Evolutionary conservation across 225 moss, liverwort and hornwort species (phyloP), one percentile per base, ranked within the genome.

Genomic region (Physcomitrellopsis africana): DNA sequence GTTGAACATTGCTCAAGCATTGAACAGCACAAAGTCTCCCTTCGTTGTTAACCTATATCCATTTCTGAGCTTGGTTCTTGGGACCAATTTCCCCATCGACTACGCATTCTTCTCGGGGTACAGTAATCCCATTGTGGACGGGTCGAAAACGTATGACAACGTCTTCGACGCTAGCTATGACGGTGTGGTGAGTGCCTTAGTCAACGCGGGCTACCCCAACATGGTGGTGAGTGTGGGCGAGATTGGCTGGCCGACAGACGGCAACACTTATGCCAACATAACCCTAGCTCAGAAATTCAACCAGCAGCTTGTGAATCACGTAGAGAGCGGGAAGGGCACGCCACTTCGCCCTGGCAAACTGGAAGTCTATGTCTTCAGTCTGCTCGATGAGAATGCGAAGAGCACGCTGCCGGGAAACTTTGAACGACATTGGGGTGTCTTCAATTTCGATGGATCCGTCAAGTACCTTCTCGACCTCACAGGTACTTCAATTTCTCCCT

Each of bases 221-320:
- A 82, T 91, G 89, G 48, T 46, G 14, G 85, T 91, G 8, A 60
- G 67, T 10, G 76, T 91, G 17, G 91, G 91, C n/a, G 91, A 91
- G 70, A 77, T 91, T 29, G 91, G 91, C 3, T 91, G 91, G 91
- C 91, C 91, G 9, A 91, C 91, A 10, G 88, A 91, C 65, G 91
- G 91, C 0, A 54, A 82, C 27, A 1, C 12, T 51, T 84, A 59
- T 52, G 91, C 91, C 13, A 89, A 19, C 46, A 58, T 53, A 15
- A 52, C 58, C 5, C 32, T 37, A 37, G 32, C 32, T 4, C 32
- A 37, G 32, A 37, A 37, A 37, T 37, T 37, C 32, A 37, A 37
- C 32, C 32, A 37, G 32, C 32, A 37, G 32, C 32, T 37, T 37
- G 32, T 37, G 32, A 37, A 37, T 37, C 32, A 37, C 7, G 32